Evolutionary conservation across 2,329 filamentous ascomycete genomes (phyloP).

Genomic region (Pseudonectria buxi): DNA sequence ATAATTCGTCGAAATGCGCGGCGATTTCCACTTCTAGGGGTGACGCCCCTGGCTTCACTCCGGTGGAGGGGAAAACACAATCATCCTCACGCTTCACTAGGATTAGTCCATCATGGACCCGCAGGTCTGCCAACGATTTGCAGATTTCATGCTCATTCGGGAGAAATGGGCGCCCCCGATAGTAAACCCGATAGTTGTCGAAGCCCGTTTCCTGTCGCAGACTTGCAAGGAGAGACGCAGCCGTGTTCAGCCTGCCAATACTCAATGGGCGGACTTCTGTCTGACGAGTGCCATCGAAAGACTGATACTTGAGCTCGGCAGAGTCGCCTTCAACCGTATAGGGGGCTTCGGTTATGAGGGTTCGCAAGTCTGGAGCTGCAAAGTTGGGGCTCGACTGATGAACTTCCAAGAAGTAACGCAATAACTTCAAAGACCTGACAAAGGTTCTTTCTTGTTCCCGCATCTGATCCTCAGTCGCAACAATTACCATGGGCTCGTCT

Average conservation of each 20-base stretch:
- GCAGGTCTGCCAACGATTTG: constrained; percentile 61
- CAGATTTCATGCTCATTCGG: constrained; percentile 52
- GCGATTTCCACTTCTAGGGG: constrained; percentile 73
- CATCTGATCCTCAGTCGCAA: constrained; percentile 40
- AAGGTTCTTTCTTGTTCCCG: constrained; percentile 53
- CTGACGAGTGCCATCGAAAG: constrained; percentile 55
- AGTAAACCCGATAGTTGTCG: constrained; percentile 67
- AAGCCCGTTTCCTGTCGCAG: constrained; percentile 67
- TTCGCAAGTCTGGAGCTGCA: constrained; percentile 50
- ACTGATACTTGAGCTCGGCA: constrained; percentile 66
- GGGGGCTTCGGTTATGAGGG: constrained; percentile 44
- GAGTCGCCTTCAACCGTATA: constrained; percentile 54
- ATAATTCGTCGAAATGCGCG: constrained; percentile 76
- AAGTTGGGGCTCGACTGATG: constrained; percentile 57
- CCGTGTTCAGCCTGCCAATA: constrained; percentile 66
- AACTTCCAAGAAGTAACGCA: constrained; percentile 60
- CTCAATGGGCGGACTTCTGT: constrained; percentile 55
- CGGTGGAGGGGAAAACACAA: constrained; percentile 32
- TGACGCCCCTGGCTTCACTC: constrained; percentile 45
- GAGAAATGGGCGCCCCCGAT: constrained; percentile 58
- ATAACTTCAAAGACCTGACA: constrained; percentile 59
- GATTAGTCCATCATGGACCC: constrained; percentile 57
- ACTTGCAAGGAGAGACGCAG: constrained; percentile 59
- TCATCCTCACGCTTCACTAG: constrained; percentile 56
- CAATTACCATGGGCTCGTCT: constrained; percentile 47